phyloP scores from a whole-genome alignment of 495 filamentous ascomycete species.

The Lepraria neglecta region DNA sequence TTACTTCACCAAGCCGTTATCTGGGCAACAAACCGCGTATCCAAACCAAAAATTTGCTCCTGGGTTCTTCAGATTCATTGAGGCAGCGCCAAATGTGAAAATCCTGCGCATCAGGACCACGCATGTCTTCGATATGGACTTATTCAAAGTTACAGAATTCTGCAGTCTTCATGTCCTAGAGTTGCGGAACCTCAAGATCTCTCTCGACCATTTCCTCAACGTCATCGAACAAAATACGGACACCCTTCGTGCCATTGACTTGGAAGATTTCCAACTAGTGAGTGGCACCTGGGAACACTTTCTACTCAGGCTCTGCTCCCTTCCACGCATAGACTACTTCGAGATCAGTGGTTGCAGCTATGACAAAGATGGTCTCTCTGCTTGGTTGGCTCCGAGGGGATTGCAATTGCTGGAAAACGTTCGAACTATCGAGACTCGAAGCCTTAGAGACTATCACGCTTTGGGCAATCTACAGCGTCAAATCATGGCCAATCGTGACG shows the following conservation, averaged over 20 bases:
- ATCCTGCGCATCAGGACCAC: neutral
- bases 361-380: neutral
- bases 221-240: neutral
- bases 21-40: neutral
- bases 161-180: neutral
- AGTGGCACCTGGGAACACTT: neutral
- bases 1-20: neutral
- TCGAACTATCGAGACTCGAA: neutral
- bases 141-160: neutral
- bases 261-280: neutral
- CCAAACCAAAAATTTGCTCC: neutral
- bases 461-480: neutral
- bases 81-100: neutral
- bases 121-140: constrained; percentile 9
- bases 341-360: neutral
- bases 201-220: neutral
- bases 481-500: neutral
- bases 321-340: neutral
- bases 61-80: neutral
- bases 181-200: neutral
- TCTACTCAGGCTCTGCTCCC: neutral
- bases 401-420: neutral
- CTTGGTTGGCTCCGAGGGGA: neutral
- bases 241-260: neutral
- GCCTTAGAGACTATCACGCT: neutral